Evolutionary conservation across 148 eudicot genomes (phyloP).

Genomic region (Vaccinium macrocarpon): DNA sequence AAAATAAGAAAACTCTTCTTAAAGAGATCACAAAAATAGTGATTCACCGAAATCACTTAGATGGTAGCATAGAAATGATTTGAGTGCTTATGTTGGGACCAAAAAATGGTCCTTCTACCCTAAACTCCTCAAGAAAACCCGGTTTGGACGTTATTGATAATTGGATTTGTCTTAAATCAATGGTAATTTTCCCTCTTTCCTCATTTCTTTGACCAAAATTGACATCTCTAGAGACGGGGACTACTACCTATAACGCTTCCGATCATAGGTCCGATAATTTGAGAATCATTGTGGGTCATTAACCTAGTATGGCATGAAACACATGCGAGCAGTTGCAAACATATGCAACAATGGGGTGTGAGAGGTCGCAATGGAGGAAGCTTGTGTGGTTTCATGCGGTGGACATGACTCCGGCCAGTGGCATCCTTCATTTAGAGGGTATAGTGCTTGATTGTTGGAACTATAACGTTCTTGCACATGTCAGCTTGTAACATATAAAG

Average conservation of each 20-base stretch:
- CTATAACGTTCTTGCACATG: not conserved
- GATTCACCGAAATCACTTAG: conserved; percentile 62
- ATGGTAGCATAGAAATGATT: conserved; percentile 58
- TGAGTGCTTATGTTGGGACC: conserved; percentile 67
- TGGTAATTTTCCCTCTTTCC: conserved; percentile 37
- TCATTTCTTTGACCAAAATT: not conserved
- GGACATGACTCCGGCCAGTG: conserved; percentile 17
- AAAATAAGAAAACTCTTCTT: conserved; percentile 42
- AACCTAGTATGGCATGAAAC: conserved; percentile 93
- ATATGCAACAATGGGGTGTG: conserved; percentile 62
- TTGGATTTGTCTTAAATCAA: conserved; percentile 85
- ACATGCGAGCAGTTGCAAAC: conserved; percentile 90
- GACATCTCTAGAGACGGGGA: not conserved
- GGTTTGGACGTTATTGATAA: conserved; percentile 75
- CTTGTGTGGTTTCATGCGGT: conserved; percentile 35
- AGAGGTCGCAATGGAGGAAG: conserved; percentile 45
- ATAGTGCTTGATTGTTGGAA: conserved; percentile 34
- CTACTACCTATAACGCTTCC: not conserved
- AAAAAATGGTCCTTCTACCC: conserved; percentile 40
- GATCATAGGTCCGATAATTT: conserved; percentile 56
- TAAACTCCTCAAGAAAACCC: conserved; percentile 33
- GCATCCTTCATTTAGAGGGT: conserved; percentile 29
- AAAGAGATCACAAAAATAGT: conserved; percentile 51
- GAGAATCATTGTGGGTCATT: conserved; percentile 79
- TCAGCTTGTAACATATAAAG: conserved; percentile 9